Base-by-base conservation (phyloP, 441 rosid genomes). In the Rhodomyrtus psidioides region DNA sequence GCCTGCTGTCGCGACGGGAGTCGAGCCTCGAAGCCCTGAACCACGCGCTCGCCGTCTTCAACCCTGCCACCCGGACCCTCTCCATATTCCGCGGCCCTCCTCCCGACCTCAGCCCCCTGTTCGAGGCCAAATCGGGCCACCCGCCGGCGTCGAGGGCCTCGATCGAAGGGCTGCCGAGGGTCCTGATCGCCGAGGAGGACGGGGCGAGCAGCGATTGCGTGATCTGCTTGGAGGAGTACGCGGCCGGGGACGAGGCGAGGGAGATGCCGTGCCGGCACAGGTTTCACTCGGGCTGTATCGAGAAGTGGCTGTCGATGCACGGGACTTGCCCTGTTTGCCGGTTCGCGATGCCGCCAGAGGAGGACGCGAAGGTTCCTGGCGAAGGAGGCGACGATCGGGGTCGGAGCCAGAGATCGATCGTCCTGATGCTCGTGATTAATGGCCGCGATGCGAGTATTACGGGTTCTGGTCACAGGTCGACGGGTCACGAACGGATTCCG, bases 231-330 rank as follows among this genome's bases (percentile, higher is more conserved):
- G 89, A 86, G 42, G 88, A 86, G 58, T 86, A 83, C 26, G 34
- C 58, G 15, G 75, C 42, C 7, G 86, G 81, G 6, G 51, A 30
- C 5, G 88, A 85, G 82, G 74, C 53, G 10, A 49, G 84, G 56
- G 86, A 88, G 89, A 89, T 88, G 91, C 89, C 92, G 27, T 90
- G 91, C 46, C 84, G 84, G 76, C 92, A 89, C 23, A 24, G 60
- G 49, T 89, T 89, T 58, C 91, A 90, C 58, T 85, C 85, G 34
- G 89, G 58, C 12, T 89, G 87, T 58, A 79, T 90, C 6, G 86
- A 89, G 81, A 89, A 85, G 83, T 90, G 92, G 92, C 85, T 90
- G 2, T 53, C n/a, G 60, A 27, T 84, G 1, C 89, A 86, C 8
- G 88, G 84, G 83, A 83, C 91, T 8, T 88, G 90, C 75, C 87